Evolutionary conservation across 2,329 filamentous ascomycete genomes (phyloP), one percentile per base, ranked within the genome.

Genomic region (Penicillium expansum): DNA sequence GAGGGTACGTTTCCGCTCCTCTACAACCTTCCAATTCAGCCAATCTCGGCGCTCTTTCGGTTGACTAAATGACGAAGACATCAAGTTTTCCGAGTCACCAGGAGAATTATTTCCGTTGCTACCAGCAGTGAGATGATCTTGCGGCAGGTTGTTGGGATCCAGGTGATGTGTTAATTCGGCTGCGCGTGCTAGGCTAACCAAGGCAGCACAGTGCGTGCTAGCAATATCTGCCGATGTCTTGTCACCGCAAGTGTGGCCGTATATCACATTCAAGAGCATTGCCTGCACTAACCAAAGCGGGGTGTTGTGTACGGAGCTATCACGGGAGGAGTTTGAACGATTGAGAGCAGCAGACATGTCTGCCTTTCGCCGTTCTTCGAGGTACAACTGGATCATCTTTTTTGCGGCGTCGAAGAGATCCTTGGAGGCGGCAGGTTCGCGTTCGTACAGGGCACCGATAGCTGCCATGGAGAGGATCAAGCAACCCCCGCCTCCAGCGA

Each of bases 231-330:
- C 91, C 22, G 91, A 89, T 52, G 86, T 88, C 77, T 95, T 93
- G 72, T 97, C 93, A 37, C 90, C 91, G 71, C 92, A 96, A 64
- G 96, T 95, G 73, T 97, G 91, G 14, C 93, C 93, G 71, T 96
- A 97, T 16, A 97, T 90, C 37, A 97, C 90, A 70, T 96, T 97
- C 49, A 99, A 82, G 9, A 97, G 80, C 93, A 97, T 97, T 0
- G 93, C 91, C 74, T 97, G 94, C 16, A 97, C 92, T 27, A 99
- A 82, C 92, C 93, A 97, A 39, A 97, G 82, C 0, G 93, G 93
- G 2, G 92, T 86, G 53, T 85, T 93, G 63, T 91, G 86, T 38
- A 86, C 83, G 16, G 85, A 81, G 48, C 82, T 82, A 57, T 91
- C 88, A 53, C 80, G 76, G 18, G 74, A 71, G 43, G 81, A 77